Base-by-base conservation (phyloP, 106 monocot genomes). In the Gastrodia elata region DNA sequence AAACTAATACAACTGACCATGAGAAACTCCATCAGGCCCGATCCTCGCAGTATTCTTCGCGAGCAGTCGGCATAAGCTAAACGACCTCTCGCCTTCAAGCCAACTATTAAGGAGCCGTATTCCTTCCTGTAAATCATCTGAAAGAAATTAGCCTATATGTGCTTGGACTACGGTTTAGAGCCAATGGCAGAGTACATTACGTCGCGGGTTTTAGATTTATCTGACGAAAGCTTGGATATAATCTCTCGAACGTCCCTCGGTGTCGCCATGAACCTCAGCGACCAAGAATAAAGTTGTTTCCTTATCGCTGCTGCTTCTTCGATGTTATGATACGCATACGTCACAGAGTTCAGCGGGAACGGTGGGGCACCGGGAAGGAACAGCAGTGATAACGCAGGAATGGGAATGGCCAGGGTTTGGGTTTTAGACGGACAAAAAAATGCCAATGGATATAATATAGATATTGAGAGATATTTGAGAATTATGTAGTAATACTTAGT, bases 161-260 rank as follows among this genome's bases (percentile, higher is more conserved):
- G 46, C 46, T 46, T 3, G 18, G 3, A 46, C 38, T 22, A 0
- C 6, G 15, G 20, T 9, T 25, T 30, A n/a, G 38, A 27, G 39
- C 64, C n/a, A 64, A 40, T 22, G 25, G 24, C 34, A 37, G 30
- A n/a, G 41, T 41, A 28, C 2, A 61, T 72, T 58, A 89, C 95
- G 24, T 95, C 95, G 76, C 95, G 91, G 27, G 57, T 8, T 59
- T 86, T 91, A 37, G 84, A 77, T 68, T 82, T 87, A 58, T 87
- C 87, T n/a, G 94, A 95, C 27, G 91, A 85, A 38, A 95, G 89
- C 85, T 84, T 91, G 68, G 83, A 74, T 71, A 95, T 71, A 82
- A 91, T 64, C 78, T 89, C 94, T 36, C 76, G 80, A 24, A 89
- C 76, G 77, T 95, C 91, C 26, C 89, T 78, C 38, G 89, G 74